Percentiles rank a stretch among this genome's conserved stretches.
phyloP scores from a whole-genome alignment of 306 rosid species.

The Prunus kanzakura region DNA sequence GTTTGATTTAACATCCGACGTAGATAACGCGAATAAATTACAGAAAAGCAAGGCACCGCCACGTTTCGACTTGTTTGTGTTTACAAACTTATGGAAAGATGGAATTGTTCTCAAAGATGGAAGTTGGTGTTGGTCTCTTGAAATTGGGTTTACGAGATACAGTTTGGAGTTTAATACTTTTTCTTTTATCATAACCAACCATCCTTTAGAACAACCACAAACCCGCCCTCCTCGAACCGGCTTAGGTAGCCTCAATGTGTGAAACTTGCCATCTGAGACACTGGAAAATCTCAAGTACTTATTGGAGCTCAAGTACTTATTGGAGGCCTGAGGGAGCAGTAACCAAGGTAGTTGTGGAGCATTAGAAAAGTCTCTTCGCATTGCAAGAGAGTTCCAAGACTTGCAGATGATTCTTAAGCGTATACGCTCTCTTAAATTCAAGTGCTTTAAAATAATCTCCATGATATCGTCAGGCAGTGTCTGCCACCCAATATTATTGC shows the following conservation, averaged over 20 bases:
- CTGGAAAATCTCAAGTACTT: not conserved
- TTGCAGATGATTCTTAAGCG: not conserved
- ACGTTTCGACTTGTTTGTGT: no score
- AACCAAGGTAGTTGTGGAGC: constrained; percentile 4
- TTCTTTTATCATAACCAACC: not conserved
- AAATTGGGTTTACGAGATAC: not conserved
- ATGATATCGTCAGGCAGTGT: not conserved
- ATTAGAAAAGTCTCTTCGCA: not conserved
- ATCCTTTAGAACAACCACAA: not conserved
- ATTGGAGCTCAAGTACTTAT: not conserved
- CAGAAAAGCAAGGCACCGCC: no score
- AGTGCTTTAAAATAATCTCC: not conserved
- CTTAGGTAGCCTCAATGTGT: not conserved
- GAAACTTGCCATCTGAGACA: not conserved
- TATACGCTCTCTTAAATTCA: not conserved
- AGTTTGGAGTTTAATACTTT: not conserved
- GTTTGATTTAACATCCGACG: no score
- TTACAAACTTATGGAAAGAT: not conserved
- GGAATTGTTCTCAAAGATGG: not conserved
- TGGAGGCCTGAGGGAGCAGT: not conserved
- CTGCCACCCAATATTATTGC: not conserved
- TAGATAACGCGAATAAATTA: no score
- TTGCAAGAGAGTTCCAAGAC: not conserved
- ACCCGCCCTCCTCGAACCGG: not conserved
- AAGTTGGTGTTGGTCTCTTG: not conserved